These are phyloP conservation scores for Ramalina intermedia DNA, from an alignment of 495 filamentous ascomycete species.

Conservation along the genomic window DNA sequence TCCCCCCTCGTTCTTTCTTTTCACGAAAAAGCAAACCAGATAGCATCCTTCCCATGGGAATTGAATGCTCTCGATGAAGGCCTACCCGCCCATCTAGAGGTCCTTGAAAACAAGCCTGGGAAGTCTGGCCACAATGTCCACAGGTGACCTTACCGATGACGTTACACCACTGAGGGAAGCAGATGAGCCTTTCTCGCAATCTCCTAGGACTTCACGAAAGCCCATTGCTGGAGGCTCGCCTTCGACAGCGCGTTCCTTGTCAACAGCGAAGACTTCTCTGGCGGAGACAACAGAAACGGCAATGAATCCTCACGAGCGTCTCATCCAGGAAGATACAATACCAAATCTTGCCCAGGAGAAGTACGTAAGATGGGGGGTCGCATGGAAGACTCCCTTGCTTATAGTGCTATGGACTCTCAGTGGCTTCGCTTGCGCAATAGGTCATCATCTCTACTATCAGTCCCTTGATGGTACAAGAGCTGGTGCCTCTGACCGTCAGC, in stretches of 20 bases:
- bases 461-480: conserved; percentile 7
- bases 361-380: conserved; percentile 8
- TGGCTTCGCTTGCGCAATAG: conserved; percentile 1
- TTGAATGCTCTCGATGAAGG: too few relatives aligned
- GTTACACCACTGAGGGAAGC: neutral
- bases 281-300: neutral
- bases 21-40: too few relatives aligned
- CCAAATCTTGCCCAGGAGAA: too few relatives aligned
- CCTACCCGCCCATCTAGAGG: too few relatives aligned
- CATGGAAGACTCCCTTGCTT: conserved; percentile 1
- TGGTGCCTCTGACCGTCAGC: neutral
- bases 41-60: too few relatives aligned
- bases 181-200: neutral
- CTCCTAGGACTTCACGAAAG: neutral
- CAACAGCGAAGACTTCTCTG: neutral
- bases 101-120: neutral
- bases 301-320: too few relatives aligned
- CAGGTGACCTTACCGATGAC: neutral
- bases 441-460: conserved; percentile 8
- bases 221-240: neutral
- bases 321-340: too few relatives aligned
- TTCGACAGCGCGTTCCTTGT: neutral
- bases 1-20: too few relatives aligned
- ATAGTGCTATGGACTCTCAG: neutral
- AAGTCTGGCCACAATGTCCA: neutral